Conservation (phyloP, 2,329 filamentous ascomycete genomes). For the Cladosporium sphaerospermum region DNA sequence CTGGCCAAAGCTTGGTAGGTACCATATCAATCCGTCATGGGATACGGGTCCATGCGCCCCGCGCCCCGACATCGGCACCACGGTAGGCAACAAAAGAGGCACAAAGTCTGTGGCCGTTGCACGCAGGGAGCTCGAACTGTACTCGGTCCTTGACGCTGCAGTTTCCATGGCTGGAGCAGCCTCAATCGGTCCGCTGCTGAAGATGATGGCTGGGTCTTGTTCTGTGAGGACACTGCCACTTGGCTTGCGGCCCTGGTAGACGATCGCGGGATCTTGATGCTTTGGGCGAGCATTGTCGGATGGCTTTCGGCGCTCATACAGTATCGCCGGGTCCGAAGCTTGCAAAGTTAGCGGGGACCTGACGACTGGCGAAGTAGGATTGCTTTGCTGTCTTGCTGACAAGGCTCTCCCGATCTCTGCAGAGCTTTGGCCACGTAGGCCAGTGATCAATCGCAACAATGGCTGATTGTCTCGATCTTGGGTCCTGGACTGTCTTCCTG, state of each 20-base stretch:
- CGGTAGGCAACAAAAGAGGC: background rate
- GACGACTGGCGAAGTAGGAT: background rate
- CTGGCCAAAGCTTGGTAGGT: background rate
- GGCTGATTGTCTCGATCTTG: background rate
- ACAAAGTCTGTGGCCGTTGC: slow-evolving; percentile 5
- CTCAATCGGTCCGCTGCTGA: background rate
- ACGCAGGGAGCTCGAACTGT: background rate
- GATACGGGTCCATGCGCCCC: background rate
- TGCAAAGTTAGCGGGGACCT: background rate
- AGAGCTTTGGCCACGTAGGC: slow-evolving; percentile 9
- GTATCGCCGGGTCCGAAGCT: background rate
- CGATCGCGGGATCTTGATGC: background rate
- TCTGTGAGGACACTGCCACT: background rate
- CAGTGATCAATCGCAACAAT: background rate
- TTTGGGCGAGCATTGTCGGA: background rate
- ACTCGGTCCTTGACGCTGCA: no score
- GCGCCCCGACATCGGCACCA: background rate
- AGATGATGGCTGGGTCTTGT: background rate
- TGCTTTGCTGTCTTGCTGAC: background rate
- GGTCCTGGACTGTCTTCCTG: no score
- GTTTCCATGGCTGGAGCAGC: background rate
- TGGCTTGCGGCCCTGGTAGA: background rate
- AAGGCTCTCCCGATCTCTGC: slow-evolving; percentile 6
- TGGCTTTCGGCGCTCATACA: background rate
- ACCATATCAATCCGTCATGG: background rate